Conservation (phyloP, 345 rosid genomes). For the Eucalyptus shirleyi region DNA sequence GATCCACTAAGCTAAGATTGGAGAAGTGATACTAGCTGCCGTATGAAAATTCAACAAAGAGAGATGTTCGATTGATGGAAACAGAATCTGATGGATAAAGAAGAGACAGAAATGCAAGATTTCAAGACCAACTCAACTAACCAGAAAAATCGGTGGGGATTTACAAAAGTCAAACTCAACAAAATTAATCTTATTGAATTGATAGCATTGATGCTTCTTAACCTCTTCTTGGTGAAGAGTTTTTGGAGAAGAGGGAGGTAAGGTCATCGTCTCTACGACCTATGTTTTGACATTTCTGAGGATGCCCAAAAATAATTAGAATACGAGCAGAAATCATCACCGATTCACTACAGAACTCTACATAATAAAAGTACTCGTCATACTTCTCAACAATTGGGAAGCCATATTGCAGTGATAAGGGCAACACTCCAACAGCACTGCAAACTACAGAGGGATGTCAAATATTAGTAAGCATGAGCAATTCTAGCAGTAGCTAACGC, state of each 20-base stretch:
- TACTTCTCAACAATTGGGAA: slow-evolving; percentile 86
- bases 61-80: background rate
- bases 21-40: background rate
- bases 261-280: background rate
- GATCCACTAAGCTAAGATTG: background rate
- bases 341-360: background rate
- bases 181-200: background rate
- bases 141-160: background rate
- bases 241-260: background rate
- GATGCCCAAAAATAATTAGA: background rate
- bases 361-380: slow-evolving; percentile 6
- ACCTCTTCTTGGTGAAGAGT: background rate
- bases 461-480: background rate
- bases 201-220: background rate
- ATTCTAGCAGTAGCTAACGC: background rate
- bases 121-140: background rate
- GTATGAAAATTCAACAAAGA: background rate
- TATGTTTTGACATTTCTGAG: background rate
- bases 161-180: background rate
- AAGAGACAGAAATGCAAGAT: background rate
- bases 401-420: slow-evolving; percentile 89
- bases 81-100: background rate
- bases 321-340: background rate
- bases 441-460: slow-evolving; percentile 52
- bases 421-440: slow-evolving; percentile 98